These are phyloP conservation scores for Penicillium hordei DNA, from an alignment of 2,329 filamentous ascomycete genomes.

Conservation along the genomic window DNA sequence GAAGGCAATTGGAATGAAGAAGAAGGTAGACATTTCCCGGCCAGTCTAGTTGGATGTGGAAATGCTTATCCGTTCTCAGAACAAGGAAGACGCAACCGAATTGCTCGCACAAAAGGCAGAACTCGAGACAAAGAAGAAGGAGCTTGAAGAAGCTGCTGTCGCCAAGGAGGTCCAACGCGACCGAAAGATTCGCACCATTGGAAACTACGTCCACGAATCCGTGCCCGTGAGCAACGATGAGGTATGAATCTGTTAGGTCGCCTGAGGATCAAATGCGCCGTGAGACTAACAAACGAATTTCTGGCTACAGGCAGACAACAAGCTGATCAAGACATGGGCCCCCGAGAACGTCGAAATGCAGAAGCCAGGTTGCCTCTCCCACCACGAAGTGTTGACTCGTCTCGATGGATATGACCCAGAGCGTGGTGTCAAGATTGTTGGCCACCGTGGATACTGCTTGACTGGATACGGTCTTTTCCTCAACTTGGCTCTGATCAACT, in stretches of 20 bases:
- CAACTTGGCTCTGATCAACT: constrained; percentile 92
- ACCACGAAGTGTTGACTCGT: constrained; percentile 88
- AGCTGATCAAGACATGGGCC: constrained; percentile 72
- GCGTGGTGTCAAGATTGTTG: constrained; percentile 88
- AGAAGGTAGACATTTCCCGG: constrained; percentile 62
- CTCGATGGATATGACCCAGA: constrained; percentile 92
- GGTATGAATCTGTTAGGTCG: constrained; percentile 41
- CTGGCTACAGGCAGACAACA: constrained; percentile 69
- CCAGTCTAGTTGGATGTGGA: neutral
- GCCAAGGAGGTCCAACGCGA: constrained; percentile 74
- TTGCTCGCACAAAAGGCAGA: constrained; percentile 75
- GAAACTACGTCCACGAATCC: constrained; percentile 86
- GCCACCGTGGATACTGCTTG: constrained; percentile 91
- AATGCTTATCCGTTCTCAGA: constrained; percentile 45
- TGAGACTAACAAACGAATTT: neutral
- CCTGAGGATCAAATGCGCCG: neutral
- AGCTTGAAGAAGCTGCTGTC: constrained; percentile 68
- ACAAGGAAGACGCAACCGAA: constrained; percentile 82
- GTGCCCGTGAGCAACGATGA: constrained; percentile 83
- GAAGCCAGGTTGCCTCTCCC: constrained; percentile 77
- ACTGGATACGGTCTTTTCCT: constrained; percentile 86
- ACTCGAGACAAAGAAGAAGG: constrained; percentile 79
- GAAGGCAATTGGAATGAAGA: constrained; percentile 87
- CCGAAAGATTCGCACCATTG: constrained; percentile 78
- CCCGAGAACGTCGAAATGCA: constrained; percentile 72